Percentiles rank a stretch among this genome's conserved stretches.
Evolutionary conservation across 441 rosid genomes (phyloP).

Genomic region (Pelargonium citronellum): DNA sequence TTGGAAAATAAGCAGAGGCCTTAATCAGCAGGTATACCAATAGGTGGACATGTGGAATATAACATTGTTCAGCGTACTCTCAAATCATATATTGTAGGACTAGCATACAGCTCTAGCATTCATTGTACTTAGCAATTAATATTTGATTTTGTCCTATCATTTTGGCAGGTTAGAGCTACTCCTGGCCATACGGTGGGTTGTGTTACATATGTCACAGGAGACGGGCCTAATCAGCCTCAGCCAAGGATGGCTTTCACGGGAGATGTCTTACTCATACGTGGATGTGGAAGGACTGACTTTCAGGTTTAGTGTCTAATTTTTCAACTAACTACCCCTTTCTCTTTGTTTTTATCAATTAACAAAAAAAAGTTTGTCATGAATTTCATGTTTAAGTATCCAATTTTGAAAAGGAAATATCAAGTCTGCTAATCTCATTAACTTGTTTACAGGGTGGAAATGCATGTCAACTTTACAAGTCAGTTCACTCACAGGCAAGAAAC

Average conservation of each 20-base stretch:
- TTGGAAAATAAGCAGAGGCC: background rate
- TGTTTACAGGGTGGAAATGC: conserved; percentile 75
- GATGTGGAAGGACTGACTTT: conserved; percentile 96
- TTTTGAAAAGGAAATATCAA: background rate
- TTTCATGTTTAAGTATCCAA: background rate
- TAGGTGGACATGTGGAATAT: too few species aligned
- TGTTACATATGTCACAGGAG: conserved; percentile 85
- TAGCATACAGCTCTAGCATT: background rate
- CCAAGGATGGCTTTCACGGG: conserved; percentile 96
- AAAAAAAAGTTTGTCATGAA: conserved; percentile 5
- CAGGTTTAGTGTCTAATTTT: conserved; percentile 45
- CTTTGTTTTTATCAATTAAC: background rate
- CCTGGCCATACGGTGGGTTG: conserved; percentile 94
- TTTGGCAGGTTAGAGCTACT: conserved; percentile 68
- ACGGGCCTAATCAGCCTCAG: conserved; percentile 65
- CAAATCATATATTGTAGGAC: background rate
- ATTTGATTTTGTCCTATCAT: background rate
- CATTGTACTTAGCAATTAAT: background rate
- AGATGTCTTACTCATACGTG: conserved; percentile 77
- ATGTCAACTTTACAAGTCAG: conserved; percentile 69
- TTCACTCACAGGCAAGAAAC: conserved; percentile 76
- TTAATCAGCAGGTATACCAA: background rate
- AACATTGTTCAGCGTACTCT: background rate
- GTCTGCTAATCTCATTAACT: background rate
- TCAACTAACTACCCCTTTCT: background rate